Evolutionary conservation across 306 rosid species (phyloP).

Genomic region (Pyrus betulifolia): DNA sequence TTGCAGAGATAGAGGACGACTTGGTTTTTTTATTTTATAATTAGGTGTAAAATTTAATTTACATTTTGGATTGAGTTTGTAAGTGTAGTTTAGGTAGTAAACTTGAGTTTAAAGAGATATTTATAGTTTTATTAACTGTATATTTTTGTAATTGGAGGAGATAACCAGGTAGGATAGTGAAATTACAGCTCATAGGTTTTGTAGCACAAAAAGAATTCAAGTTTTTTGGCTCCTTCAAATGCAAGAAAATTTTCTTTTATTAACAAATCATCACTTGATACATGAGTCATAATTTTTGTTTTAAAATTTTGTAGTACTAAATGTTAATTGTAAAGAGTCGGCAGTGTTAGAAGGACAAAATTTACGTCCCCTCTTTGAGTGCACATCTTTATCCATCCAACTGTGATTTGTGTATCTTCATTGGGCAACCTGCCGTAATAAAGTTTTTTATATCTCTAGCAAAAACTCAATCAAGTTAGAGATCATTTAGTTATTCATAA

Average conservation of each 20-base stretch:
- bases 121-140: background rate
- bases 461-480: background rate
- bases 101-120: too few relatives aligned
- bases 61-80: too few relatives aligned
- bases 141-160: constrained; percentile 7
- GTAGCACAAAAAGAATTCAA: background rate
- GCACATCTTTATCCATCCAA: background rate
- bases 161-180: constrained; percentile 4
- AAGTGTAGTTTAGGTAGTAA: too few relatives aligned
- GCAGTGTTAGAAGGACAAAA: background rate
- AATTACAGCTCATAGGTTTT: background rate
- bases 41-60: too few relatives aligned
- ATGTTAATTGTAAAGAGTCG: too few relatives aligned
- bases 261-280: too few relatives aligned
- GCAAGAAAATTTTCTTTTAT: background rate
- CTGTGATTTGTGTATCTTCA: background rate
- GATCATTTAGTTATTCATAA: too few relatives aligned
- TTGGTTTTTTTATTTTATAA: too few relatives aligned
- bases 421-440: background rate
- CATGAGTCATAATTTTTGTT: background rate
- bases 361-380: background rate
- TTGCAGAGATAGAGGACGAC: too few relatives aligned
- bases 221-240: background rate
- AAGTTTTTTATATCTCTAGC: background rate
- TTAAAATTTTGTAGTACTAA: too few relatives aligned